Evolutionary conservation across 495 filamentous ascomycete species (phyloP).

Genomic region (Daldinia decipiens): DNA sequence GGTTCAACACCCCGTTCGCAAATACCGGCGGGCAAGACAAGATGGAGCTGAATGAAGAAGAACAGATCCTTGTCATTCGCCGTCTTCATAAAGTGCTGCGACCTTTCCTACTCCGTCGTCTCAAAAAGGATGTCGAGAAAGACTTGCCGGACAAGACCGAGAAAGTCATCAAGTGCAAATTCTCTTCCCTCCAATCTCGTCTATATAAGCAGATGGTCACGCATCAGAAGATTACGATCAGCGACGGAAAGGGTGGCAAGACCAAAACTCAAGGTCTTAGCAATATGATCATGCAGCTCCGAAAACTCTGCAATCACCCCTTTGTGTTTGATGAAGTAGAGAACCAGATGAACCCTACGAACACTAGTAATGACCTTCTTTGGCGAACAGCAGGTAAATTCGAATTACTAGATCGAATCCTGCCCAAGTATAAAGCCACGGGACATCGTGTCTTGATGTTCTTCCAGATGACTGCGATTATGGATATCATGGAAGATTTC

Average conservation of each 20-base stretch:
- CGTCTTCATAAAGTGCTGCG: constrained; percentile 97
- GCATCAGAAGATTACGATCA: constrained; percentile 91
- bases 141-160: constrained; percentile 98
- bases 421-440: constrained; percentile 90
- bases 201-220: constrained; percentile 97
- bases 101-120: constrained; percentile 95
- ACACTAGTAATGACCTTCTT: constrained; percentile 86
- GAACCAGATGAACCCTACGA: constrained; percentile 93
- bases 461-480: constrained; percentile 99
- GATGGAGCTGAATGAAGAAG: constrained; percentile 99
- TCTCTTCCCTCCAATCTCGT: constrained; percentile 91
- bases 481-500: constrained; percentile 99
- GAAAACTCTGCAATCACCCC: constrained; percentile 98
- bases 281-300: constrained; percentile 99
- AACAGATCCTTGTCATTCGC: constrained; percentile 96
- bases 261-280: constrained; percentile 93
- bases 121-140: constrained; percentile 99
- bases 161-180: constrained; percentile 98
- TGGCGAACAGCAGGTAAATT: constrained; percentile 99
- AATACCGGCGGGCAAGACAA: constrained; percentile 98
- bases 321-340: constrained; percentile 99
- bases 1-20: constrained; percentile 99
- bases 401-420: constrained; percentile 88
- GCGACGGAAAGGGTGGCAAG: constrained; percentile 95
- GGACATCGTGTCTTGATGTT: constrained; percentile 98